Evolutionary conservation across 2,329 filamentous ascomycete species (phyloP), one percentile per base, ranked within the genome.

Genomic region (Ustilaginoidea virens): DNA sequence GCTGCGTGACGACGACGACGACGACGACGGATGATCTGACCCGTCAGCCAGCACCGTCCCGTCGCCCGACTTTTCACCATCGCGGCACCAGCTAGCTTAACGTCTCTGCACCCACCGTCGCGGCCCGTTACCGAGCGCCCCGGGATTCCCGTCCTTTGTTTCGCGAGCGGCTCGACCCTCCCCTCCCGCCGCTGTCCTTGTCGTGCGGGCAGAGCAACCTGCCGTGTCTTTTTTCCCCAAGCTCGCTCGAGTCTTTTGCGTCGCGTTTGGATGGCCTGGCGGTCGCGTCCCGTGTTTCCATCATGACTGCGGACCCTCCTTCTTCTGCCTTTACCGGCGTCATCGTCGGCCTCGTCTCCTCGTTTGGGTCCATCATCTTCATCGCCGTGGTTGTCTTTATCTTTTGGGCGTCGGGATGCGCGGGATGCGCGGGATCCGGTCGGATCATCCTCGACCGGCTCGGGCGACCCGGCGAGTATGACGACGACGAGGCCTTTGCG

Each of bases 401-500:
- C 60, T 90, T 96, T 55, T 74, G 80, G 56, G 92, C 92, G 52
- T 55, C 53, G 5, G 53, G 53, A 30, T 56, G 53, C 35, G 94
- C 53, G 5, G 53, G 53, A 30, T 56, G 53, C 35, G 94, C 87
- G 21, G 72, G 67, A 31, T 78, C 78, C 28, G 87, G 87, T 24
- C 74, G 87, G 42, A 94, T 98, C 47, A 72, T 96, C 38, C 69
- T 98, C 41, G 90, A 98, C 58, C 76, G 87, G 39, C 78, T 98
- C 52, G 85, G 85, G 25, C 69, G 87, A 35, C 90, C 90, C 1
- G 90, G 90, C 44, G 90, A 96, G 57, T 98, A 85, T 53, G 90
- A 98, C 51, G 90, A 98, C 56, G 90, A 96, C 53, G 87, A 96
- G 58, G 81, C 83, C 8, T 94, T 93, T 59, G 68, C 76, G 39